A percentile compares a stretch with the other conserved stretches of the same genome.
phyloP scores from a whole-genome alignment of 306 rosid species.

The Prunus davidiana region DNA sequence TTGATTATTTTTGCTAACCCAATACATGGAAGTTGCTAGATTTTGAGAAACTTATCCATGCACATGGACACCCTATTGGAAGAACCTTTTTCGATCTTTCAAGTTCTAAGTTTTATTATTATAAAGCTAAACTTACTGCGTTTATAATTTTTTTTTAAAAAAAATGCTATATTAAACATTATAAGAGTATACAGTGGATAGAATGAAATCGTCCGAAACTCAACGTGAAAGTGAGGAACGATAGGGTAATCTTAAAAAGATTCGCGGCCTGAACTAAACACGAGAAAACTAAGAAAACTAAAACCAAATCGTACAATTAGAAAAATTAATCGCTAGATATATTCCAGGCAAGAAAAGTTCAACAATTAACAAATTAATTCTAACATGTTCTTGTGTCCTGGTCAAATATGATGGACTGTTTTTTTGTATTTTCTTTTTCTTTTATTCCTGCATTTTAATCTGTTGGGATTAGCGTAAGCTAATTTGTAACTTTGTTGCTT shows the following conservation, averaged over 20 bases:
- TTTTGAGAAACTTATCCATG: slow-evolving; percentile 5
- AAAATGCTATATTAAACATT: too few relatives aligned
- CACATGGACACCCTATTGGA: slow-evolving; percentile 24
- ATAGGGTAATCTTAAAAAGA: too few relatives aligned
- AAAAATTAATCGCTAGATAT: not conserved
- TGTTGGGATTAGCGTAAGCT: not conserved
- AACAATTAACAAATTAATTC: not conserved
- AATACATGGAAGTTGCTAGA: slow-evolving; percentile 10
- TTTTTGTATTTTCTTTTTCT: too few relatives aligned
- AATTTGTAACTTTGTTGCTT: too few relatives aligned
- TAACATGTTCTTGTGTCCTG: too few relatives aligned
- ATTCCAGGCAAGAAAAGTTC: not conserved
- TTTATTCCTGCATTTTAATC: not conserved
- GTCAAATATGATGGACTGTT: not conserved
- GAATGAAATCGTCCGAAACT: too few relatives aligned
- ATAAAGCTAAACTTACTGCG: too few relatives aligned
- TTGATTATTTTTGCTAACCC: slow-evolving; percentile 5
- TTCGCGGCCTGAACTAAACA: too few relatives aligned
- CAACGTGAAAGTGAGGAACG: too few relatives aligned
- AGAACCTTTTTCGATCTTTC: not conserved
- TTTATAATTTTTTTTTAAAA: too few relatives aligned
- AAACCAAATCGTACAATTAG: not conserved
- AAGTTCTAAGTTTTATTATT: not conserved
- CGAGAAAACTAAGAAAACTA: too few relatives aligned
- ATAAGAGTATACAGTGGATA: too few relatives aligned